Conservation (phyloP, 371 early-diverging fungal species). For the Entomophthora muscae region DNA sequence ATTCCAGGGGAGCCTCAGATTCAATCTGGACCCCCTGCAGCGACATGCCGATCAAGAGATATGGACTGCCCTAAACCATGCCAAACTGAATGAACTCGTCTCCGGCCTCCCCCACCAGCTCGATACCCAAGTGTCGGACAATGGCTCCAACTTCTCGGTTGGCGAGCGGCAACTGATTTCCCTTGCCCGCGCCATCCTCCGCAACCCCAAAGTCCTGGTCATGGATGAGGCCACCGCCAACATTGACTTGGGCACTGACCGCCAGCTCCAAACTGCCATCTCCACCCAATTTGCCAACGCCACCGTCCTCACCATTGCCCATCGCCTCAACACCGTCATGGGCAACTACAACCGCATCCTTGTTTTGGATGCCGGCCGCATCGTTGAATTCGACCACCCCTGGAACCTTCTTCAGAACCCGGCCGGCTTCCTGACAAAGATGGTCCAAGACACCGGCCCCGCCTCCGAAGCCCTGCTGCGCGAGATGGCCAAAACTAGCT, state of each 20-base stretch:
- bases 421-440: constrained; percentile 28
- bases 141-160: constrained; percentile 73
- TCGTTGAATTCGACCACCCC: constrained; percentile 66
- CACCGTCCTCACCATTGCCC: constrained; percentile 70
- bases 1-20: constrained; percentile 49
- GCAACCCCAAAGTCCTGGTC: constrained; percentile 32
- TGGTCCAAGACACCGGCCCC: constrained; percentile 21
- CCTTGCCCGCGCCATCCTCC: constrained; percentile 20
- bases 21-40: constrained; percentile 68
- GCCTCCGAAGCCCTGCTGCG: constrained; percentile 16
- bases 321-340: constrained; percentile 55
- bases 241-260: constrained; percentile 46
- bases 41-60: constrained; percentile 54
- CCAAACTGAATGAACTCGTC: constrained; percentile 29
- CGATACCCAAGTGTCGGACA: constrained; percentile 44
- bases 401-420: constrained; percentile 25
- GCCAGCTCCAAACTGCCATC: constrained; percentile 56
- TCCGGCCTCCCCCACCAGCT: constrained; percentile 36
- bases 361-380: constrained; percentile 55
- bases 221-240: constrained; percentile 43
- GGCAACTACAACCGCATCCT: constrained; percentile 62
- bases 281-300: constrained; percentile 57
- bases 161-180: constrained; percentile 61
- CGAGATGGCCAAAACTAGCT: constrained; percentile 15
- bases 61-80: constrained; percentile 53